Evolutionary conservation across 371 early-diverging fungal species (phyloP), one percentile per base, ranked within the genome.

Genomic region (Mucor saturninus): DNA sequence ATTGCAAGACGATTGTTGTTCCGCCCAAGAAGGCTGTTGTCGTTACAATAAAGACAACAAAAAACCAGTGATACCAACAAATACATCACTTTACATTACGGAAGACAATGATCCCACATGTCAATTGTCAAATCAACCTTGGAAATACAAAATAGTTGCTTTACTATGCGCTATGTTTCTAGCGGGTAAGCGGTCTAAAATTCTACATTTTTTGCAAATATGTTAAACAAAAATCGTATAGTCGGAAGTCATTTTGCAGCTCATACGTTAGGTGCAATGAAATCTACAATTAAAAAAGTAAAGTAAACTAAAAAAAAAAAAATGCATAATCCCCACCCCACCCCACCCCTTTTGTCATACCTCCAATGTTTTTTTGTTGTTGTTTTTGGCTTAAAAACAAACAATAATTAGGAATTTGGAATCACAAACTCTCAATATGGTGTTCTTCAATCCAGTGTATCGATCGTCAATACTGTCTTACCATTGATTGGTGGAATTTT

Each of bases 171-270:
- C 85, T 39, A 71, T 90, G 43, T 79, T 87, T 42, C 72, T 90
- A 54, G 84, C 89, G 58, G 82, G 90, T 88, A 86, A 54, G 56
- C 13, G 13, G 8, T 42, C 1, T 10, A 29, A 38, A 21, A 50
- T 38, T 1, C 3, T 31, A 30, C 3, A 21, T 45, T 59, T 35
- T 11, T 35, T 51, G 40, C 15, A 46, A 38, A 53, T 26, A 46
- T 26, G 43, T 48, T 13, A 39, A 37, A 10, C 40, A 31, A 58
- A 51, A 59, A 35, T n/a, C 2, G 35, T 57, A 46, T 66, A 90
- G 89, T 89, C 53, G 90, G 90, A 42, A 86, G 86, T 54, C 90
- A 90, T 73, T 90, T 88, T 70, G 86, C 90, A 30, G 89, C 89
- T 40, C 89, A 89, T 68, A 89, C 90, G 13, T 67, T 90, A 31